Evolutionary conservation across 345 rosid species (phyloP), one percentile per base, ranked within the genome.

Genomic region (Luvunga scandens): DNA sequence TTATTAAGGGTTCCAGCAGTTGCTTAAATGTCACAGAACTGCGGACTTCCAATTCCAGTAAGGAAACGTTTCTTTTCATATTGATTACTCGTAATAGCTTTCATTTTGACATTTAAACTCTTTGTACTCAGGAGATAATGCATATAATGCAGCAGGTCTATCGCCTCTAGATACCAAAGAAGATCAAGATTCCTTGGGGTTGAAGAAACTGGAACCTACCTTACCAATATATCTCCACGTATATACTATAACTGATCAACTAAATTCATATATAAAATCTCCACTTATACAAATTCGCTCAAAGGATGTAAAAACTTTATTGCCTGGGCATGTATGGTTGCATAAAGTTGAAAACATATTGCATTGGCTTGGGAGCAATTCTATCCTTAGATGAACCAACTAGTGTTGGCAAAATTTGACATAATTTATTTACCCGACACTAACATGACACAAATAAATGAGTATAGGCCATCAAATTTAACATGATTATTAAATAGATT

Each of bases 151-250:
- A 67, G 50, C 30, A 2, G 55, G 42, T 56, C 70, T 28, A 30
- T 75, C 38, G 22, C 59, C 16, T 45, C 19, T 71, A 75, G 56
- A 24, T 31, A 1, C 39, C 28, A 21, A 65, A 33, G 74, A 73
- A 55, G 76, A 79, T 33, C 38, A 62, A 42, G 69, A 53, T 53
- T 75, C 45, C 10, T n/a, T 73, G 65, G 61, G 34, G 36, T 25
- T 31, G 72, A 71, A 66, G 42, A 80, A 72, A 48, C 16, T 61
- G 19, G 84, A 78, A 73, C 78, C 80, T 39, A 62, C 75, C 22
- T 68, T 78, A 30, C 82, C 77, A 31, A 81, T 82, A 76, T 73
- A 71, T 80, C 84, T 85, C 72, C 76, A 78, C 77, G 88, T 85
- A 80, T 45, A 45, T 0, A 13, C 18, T 33, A 28, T 2, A 4